Evolutionary conservation across 2,329 filamentous ascomycete species (phyloP).

Genomic region (Colletotrichum lentis): DNA sequence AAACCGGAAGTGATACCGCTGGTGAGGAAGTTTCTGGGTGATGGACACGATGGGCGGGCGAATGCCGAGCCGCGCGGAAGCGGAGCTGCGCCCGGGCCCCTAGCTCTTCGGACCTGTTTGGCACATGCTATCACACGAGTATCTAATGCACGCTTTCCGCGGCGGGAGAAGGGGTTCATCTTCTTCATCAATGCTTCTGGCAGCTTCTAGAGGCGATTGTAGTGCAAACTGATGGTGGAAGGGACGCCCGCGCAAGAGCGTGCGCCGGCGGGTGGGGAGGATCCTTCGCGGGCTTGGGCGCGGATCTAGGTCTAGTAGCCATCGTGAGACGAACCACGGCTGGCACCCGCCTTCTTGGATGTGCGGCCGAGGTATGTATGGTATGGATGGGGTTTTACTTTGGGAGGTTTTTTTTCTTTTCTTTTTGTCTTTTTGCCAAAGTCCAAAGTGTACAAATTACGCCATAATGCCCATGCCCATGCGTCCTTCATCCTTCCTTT

Average conservation of each 20-base stretch:
- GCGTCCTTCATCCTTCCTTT: neutral
- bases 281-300: constrained; percentile 2
- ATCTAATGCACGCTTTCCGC: no score
- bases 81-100: no score
- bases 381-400: no score
- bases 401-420: no score
- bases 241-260: neutral
- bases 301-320: no score
- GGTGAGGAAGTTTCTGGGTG: no score
- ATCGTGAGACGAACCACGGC: neutral
- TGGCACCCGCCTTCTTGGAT: neutral
- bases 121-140: no score
- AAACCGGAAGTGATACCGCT: no score
- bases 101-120: no score
- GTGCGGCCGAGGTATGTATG: neutral
- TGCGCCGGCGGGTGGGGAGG: neutral
- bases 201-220: neutral
- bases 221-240: neutral
- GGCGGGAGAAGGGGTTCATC: no score
- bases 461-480: neutral
- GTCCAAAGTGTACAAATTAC: constrained; percentile 3
- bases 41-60: no score
- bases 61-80: no score
- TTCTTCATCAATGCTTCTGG: neutral
- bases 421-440: neutral